These are phyloP conservation scores for Penicillium mononematosum DNA, from an alignment of 495 filamentous ascomycete genomes.

Conservation along the genomic window DNA sequence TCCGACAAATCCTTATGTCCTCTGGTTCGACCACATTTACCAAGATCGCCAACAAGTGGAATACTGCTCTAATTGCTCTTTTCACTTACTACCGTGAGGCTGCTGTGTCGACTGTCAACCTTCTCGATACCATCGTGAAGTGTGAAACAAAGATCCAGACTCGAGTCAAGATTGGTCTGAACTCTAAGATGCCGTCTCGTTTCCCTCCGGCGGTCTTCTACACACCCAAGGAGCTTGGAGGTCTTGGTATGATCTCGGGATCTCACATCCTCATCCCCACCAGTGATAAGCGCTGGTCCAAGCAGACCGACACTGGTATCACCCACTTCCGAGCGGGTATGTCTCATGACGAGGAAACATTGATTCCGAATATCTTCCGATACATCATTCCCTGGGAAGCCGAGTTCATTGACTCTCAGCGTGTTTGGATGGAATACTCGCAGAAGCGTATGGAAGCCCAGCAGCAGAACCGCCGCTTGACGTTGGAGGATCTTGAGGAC, in stretches of 20 bases:
- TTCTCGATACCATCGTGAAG: constrained; percentile 98
- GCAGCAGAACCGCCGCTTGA: constrained; percentile 93
- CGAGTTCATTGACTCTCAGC: constrained; percentile 97
- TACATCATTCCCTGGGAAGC: constrained; percentile 99
- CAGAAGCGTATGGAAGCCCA: constrained; percentile 97
- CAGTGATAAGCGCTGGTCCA: constrained; percentile 96
- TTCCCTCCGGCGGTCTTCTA: constrained; percentile 99
- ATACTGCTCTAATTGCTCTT: constrained; percentile 94
- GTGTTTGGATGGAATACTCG: constrained; percentile 99
- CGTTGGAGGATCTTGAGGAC: constrained; percentile 95
- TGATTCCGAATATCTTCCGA: constrained; percentile 98
- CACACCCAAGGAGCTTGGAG: constrained; percentile 97
- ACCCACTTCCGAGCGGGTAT: constrained; percentile 98
- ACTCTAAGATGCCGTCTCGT: constrained; percentile 99
- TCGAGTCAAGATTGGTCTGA: constrained; percentile 96
- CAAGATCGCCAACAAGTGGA: constrained; percentile 99
- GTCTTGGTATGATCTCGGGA: constrained; percentile 98
- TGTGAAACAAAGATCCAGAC: constrained; percentile 99
- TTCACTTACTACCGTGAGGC: constrained; percentile 99
- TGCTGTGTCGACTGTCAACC: constrained; percentile 92
- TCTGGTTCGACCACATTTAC: constrained; percentile 99
- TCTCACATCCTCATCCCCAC: constrained; percentile 98
- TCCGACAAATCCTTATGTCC: constrained; percentile 98
- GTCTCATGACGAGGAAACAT: constrained; percentile 96
- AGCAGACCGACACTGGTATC: constrained; percentile 96